Percentiles rank a stretch among this genome's conserved stretches.
Evolutionary conservation across 1,139 yeast genomes (phyloP).

Genomic region (Citeromyces hawaiiensis): DNA sequence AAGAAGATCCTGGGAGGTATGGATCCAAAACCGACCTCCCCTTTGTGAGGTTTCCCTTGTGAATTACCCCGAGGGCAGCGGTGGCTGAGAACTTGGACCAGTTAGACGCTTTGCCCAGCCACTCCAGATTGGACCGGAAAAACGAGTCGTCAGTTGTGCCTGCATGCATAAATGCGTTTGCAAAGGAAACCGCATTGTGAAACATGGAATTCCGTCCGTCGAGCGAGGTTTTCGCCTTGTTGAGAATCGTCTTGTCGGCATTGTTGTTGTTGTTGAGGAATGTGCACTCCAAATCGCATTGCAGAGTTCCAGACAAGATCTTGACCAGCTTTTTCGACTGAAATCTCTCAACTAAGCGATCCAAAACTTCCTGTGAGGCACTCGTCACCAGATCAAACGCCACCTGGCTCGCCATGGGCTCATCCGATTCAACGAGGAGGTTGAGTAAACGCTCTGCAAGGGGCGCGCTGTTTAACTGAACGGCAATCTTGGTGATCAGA

Average conservation of each 20-base stretch:
- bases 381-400: slow-evolving; percentile 90
- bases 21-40: slow-evolving; percentile 85
- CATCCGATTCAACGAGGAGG: slow-evolving; percentile 29
- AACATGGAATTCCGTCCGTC: slow-evolving; percentile 91
- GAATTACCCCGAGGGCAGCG: slow-evolving; percentile 96
- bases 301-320: slow-evolving; percentile 84
- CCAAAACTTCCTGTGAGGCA: slow-evolving; percentile 85
- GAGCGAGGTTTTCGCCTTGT: slow-evolving; percentile 65
- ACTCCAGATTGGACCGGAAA: slow-evolving; percentile 80
- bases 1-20: slow-evolving; percentile 73
- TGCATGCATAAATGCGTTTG: slow-evolving; percentile 90
- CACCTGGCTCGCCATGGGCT: slow-evolving; percentile 69
- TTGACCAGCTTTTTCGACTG: slow-evolving; percentile 38
- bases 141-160: slow-evolving; percentile 96
- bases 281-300: slow-evolving; percentile 86
- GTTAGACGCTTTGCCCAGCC: slow-evolving; percentile 94
- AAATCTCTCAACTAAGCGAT: slow-evolving; percentile 36
- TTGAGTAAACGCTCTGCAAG: slow-evolving; percentile 62
- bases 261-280: slow-evolving; percentile 79
- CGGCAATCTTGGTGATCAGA: slow-evolving; percentile 70
- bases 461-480: slow-evolving; percentile 67
- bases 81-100: slow-evolving; percentile 98
- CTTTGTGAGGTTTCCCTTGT: slow-evolving; percentile 85
- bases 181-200: slow-evolving; percentile 92
- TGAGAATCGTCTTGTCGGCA: slow-evolving; percentile 72